Conservation (phyloP, 78 protist species). For the Chrysochromulina tobinii region DNA sequence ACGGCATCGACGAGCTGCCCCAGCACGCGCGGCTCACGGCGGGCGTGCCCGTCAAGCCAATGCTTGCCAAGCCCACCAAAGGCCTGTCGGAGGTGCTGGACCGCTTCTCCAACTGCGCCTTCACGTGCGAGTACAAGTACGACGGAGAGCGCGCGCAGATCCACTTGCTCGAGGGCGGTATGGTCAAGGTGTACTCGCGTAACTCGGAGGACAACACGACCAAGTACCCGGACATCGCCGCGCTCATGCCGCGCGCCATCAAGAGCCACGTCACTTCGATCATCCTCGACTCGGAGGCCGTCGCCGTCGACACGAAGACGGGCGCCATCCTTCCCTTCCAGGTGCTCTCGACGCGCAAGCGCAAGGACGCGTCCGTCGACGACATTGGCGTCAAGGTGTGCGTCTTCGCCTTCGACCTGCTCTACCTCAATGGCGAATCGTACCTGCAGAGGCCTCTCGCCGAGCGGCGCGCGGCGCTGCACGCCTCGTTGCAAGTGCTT, state of each 20-base stretch:
- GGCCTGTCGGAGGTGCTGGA: slow-evolving; percentile 1
- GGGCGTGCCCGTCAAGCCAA: slow-evolving; percentile 8
- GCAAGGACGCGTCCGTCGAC: slow-evolving; percentile 60
- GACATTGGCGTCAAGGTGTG: slow-evolving; percentile 70
- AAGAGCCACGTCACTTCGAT: neutral
- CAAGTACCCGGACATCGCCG: slow-evolving; percentile 67
- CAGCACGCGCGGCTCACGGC: slow-evolving; percentile 25
- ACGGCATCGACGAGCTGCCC: neutral
- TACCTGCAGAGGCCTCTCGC: neutral
- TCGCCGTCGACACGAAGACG: slow-evolving; percentile 74
- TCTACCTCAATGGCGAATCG: slow-evolving; percentile 89
- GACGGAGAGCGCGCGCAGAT: slow-evolving; percentile 64
- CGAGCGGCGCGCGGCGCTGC: slow-evolving; percentile 44
- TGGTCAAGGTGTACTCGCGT: slow-evolving; percentile 42
- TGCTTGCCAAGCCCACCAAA: neutral
- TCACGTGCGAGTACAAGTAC: slow-evolving; percentile 97
- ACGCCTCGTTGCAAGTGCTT: neutral
- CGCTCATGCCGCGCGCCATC: neutral
- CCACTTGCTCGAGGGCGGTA: neutral
- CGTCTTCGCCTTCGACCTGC: slow-evolving; percentile 94
- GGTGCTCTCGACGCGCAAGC: slow-evolving; percentile 73
- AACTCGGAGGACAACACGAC: slow-evolving; percentile 90
- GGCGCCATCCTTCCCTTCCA: slow-evolving; percentile 89
- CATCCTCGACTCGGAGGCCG: slow-evolving; percentile 90
- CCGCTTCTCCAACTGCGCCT: slow-evolving; percentile 20